These are phyloP conservation scores for Streptanthus diversifolius DNA, from an alignment of 345 rosid genomes.

Conservation along the genomic window DNA sequence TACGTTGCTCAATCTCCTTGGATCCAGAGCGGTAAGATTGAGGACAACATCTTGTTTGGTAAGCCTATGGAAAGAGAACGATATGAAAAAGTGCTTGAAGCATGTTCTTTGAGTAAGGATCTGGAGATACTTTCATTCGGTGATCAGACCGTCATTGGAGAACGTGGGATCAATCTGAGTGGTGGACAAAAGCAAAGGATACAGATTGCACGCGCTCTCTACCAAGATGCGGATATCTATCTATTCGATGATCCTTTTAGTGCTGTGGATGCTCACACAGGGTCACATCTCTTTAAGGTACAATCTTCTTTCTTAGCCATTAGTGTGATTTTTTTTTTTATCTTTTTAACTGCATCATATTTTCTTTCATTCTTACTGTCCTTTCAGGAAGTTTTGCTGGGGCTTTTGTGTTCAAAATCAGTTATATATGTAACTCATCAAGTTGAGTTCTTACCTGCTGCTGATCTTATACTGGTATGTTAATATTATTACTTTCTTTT, in stretches of 20 bases:
- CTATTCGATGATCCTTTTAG: slow-evolving; percentile 91
- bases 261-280: slow-evolving; percentile 90
- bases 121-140: slow-evolving; percentile 69
- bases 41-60: slow-evolving; percentile 82
- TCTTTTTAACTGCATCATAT: background rate
- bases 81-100: slow-evolving; percentile 61
- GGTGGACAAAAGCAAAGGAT: slow-evolving; percentile 90
- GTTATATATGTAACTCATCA: slow-evolving; percentile 84
- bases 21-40: slow-evolving; percentile 82
- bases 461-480: slow-evolving; percentile 72
- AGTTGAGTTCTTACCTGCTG: slow-evolving; percentile 75
- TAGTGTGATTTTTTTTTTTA: background rate
- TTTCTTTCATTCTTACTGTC: slow-evolving; percentile 6
- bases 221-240: slow-evolving; percentile 83
- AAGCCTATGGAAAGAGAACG: slow-evolving; percentile 59
- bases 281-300: slow-evolving; percentile 79
- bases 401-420: slow-evolving; percentile 48
- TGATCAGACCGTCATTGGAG: slow-evolving; percentile 81
- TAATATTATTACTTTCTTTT: background rate
- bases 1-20: slow-evolving; percentile 85
- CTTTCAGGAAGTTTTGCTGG: slow-evolving; percentile 60
- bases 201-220: slow-evolving; percentile 80
- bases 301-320: background rate
- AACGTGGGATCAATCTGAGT: slow-evolving; percentile 81
- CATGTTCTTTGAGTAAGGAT: slow-evolving; percentile 66